Evolutionary conservation across 2,329 filamentous ascomycete species (phyloP), one percentile per base, ranked within the genome.

Genomic region (Volutella citrinella): DNA sequence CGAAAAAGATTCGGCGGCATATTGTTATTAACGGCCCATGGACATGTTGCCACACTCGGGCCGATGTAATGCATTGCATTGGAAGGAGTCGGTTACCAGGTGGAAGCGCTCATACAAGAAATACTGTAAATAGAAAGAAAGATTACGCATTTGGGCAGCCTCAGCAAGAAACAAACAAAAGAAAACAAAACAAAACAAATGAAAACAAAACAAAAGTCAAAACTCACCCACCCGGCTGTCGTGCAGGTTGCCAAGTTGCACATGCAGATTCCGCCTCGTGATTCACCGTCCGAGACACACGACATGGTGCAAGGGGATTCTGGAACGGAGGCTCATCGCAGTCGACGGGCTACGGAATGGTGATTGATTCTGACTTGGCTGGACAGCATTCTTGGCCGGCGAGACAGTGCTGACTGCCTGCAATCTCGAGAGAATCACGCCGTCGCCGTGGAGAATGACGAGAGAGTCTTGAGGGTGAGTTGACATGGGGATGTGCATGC

Each of bases 51-150:
- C 34, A 46, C 19, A 36, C 22, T 34, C 34, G 34, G 43, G 36
- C 45, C 46, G 45, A 45, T 50, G 44, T 51, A 52, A 37, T 43
- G 46, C 49, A 52, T 52, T 47, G 49, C 49, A 52, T 52, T 36
- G 45, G 41, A 45, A 47, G 49, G 49, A 52, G 49, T 52, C 49
- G 45, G 47, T 48, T 48, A 43, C 44, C 43, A 30, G 44, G 44
- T 38, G 41, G 46, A 48, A 51, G 48, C 48, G 48, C 43, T 51
- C 43, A 49, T 46, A 46, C 45, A 43, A n/a, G n/a, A n/a, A n/a
- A n/a, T n/a, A 39, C 27, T 48, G 48, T 51, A 51, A 48, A 51
- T 51, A 51, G 48, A 49, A 43, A 44, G 36, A 40, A 41, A n/a
- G n/a, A n/a, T n/a, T n/a, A n/a, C n/a, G n/a, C n/a, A 38, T 19